Base-by-base conservation (phyloP, 2,329 filamentous ascomycete genomes). In the Calonectria montana region DNA sequence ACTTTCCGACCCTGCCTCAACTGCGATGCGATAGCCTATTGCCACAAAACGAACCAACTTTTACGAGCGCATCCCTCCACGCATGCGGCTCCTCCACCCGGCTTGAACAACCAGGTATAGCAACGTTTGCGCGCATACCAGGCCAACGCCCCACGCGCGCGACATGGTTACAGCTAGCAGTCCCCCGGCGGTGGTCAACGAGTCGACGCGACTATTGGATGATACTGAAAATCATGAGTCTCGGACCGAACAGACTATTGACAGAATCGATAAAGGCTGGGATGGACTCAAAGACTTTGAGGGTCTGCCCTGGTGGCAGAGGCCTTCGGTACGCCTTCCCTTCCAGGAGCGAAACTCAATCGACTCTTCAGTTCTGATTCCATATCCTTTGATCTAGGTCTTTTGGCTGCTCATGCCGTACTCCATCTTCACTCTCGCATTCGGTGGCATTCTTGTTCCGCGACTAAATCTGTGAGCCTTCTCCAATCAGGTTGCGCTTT, bases 391-490 rank as follows among this genome's bases (percentile, higher is more conserved):
- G 13, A 61, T 59, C 39, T 72, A 94, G 94, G 90, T 97, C 65
- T 94, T 88, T 83, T 98, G 95, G 94, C 87, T 98, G 5, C 83
- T 98, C 9, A 91, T 90, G 0, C 94, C 95, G 0, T 97, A 96
- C 83, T 88, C 94, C 68, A 83, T 98, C 53, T 96, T 95, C 80
- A 94, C 95, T 0, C 86, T 97, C 66, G 95, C 96, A 0, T 96
- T 97, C 82, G 97, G 96, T 37, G 95, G 94, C 69, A 90, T 94
- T 8, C 87, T 97, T 9, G 94, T 98, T 10, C 96, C 96, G 12
- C 97, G 94, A 82, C 88, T 98, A 73, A 97, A 98, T 80, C 85
- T 98, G 83, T 91, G 83, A 82, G 88, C 77, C 27, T 48, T 27
- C 62, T 41, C 35, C 25, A 13, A 50, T 59, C n/a, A 35, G 10